Base-by-base conservation (phyloP, 805 yeast species). In the Blastobotrys parvus region DNA sequence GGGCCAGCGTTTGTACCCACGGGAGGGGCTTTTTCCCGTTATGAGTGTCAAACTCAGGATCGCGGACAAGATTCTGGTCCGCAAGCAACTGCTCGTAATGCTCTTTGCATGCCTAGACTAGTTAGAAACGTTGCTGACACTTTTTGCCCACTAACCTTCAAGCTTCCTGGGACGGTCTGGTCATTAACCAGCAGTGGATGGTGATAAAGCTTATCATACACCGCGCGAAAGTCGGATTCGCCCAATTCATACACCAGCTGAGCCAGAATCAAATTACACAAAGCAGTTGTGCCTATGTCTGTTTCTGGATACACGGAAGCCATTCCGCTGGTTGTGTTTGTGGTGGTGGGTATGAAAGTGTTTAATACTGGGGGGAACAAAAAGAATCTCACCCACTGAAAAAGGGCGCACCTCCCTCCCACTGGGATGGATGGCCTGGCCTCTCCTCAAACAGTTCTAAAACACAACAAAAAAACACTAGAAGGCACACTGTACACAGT, bases 211-310 rank as follows among this genome's bases (percentile, higher is more conserved):
- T 34, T 47, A 8, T 40, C 40, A 11, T 61, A 51, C 3, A 62
- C 52, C 3, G 39, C 44, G 3, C 25, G 43, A 39, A 57, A 62
- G 11, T 37, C 38, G 32, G 49, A 48, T 20, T 49, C 56, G 18
- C 52, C 54, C 38, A 45, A 46, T 41, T 62, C 65, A 33, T 61
- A 59, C n/a, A 63, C 57, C 22, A 55, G 44, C 42, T 62, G 67
- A 1, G 54, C 56, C 13, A 62, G 53, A 10, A 62, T 45, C 22
- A 62, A 54, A 41, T 53, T 53, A 51, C 54, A 57, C 20, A 61
- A 47, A 6, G 29, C 29, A 25, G n/a, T n/a, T n/a, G n/a, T n/a
- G n/a, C n/a, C n/a, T n/a, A n/a, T n/a, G n/a, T n/a, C n/a, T n/a
- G n/a, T n/a, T n/a, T n/a, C n/a, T n/a, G n/a, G n/a, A n/a, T n/a